Base-by-base conservation (phyloP, 2,329 filamentous ascomycete species). In the Phialemonium atrogriseum region DNA sequence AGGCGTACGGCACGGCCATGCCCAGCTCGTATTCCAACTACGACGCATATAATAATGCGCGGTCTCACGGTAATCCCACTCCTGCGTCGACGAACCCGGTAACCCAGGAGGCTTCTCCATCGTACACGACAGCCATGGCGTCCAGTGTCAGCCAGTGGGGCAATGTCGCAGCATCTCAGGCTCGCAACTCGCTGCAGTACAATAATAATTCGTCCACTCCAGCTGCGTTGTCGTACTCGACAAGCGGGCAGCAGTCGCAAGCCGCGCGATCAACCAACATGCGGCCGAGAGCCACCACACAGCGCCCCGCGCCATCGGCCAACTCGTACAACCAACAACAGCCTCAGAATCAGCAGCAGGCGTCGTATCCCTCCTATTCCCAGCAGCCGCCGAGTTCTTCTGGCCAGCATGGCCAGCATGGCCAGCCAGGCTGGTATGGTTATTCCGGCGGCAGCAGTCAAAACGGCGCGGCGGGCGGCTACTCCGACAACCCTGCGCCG, bases 361-460 rank as follows among this genome's bases (percentile, higher is more conserved):
- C 34, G 16, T 23, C 29, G 5, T 36, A 38, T 11, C 37, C 36
- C 11, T 24, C 28, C 5, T 30, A 30, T 18, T n/a, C 28, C 7
- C 45, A 40, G 18, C 49, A 51, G 24, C 41, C 51, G 21, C 48
- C 49, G 19, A 32, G 37, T 3, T 46, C 50, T 1, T 56, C 52
- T 30, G 24, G 46, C 19, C 35, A 12, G 13, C 12, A 27, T 11
- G 15, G n/a, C 22, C 50, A 10, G 48, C 49, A 20, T 11, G 32
- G 22, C 49, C n/a, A n/a, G n/a, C n/a, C n/a, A n/a, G n/a, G n/a
- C n/a, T n/a, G n/a, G n/a, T n/a, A n/a, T n/a, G n/a, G n/a, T n/a
- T n/a, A n/a, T n/a, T 28, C 27, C n/a, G 31, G 20, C 12, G 27
- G 9, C 16, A 32, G 32, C 30, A 33, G 15, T 21, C 40, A 37